Evolutionary conservation across 208 protist species (phyloP), one percentile per base, ranked within the genome.

Genomic region (Sergeia podlipaevii): DNA sequence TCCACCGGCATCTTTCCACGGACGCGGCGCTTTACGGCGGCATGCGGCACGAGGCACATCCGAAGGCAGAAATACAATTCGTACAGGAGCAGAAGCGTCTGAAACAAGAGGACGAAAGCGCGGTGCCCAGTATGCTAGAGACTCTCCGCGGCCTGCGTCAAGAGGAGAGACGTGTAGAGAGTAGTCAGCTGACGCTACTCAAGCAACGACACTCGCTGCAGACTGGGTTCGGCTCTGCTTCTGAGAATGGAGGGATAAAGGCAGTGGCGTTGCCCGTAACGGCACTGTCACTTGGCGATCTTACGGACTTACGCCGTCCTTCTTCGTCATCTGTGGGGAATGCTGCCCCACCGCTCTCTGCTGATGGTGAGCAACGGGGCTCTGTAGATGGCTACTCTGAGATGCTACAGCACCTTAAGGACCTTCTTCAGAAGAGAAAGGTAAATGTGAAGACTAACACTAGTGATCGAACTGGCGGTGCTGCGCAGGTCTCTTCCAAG

Each of bases 341-440:
- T 39, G 11, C 32, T 1, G 4, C 17, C 33, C 18, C 8, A 21
- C 24, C 10, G 5, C 8, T n/a, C 11, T 7, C 28, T 17, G 3
- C 10, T 52, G 42, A 2, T 4, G 26, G 44, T 32, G 36, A 36
- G 32, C 60, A 37, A 37, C 54, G 56, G 33, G 64, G 41, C 44
- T 79, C 77, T 11, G 69, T 81, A 51, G 76, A 87, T 18, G 78
- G 70, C 20, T 93, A 93, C 51, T 26, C 76, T 8, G 81, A 77
- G 61, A 93, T 93, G 86, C 65, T 93, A 46, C 80, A 89, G 60
- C 81, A 90, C 69, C 60, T 93, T 5, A 88, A 77, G 52, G 73
- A 76, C 23, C 47, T 93, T 28, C 69, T 93, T 8, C 70, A 93
- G 47, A 67, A 64, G 26, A 62, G n/a, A 37, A 63, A 44, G 38